These are phyloP conservation scores for Solanum stenotomum DNA, from an alignment of 257 asterid genomes.

Conservation along the genomic window DNA sequence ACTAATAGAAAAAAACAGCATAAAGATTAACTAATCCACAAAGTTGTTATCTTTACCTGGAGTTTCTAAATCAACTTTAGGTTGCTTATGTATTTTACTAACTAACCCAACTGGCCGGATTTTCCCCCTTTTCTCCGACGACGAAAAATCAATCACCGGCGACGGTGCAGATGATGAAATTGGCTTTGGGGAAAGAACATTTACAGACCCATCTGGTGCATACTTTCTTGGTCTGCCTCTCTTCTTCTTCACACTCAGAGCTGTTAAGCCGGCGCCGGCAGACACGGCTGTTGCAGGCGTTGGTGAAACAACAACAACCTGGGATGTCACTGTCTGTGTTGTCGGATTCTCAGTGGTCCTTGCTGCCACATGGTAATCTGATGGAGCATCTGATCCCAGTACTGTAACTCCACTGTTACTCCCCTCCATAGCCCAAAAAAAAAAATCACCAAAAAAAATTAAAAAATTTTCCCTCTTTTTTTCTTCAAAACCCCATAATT, in stretches of 20 bases:
- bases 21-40: not conserved
- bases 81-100: conserved; percentile 32
- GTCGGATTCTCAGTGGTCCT: conserved; percentile 45
- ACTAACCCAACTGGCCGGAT: conserved; percentile 43
- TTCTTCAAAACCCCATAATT: conserved; percentile 28
- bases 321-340: conserved; percentile 21
- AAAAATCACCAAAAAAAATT: not conserved
- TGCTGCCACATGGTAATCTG: conserved; percentile 79
- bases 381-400: conserved; percentile 94
- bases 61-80: conserved; percentile 38
- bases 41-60: conserved; percentile 23
- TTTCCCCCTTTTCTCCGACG: conserved; percentile 55
- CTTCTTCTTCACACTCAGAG: conserved; percentile 53
- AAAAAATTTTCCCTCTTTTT: not conserved
- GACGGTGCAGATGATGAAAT: conserved; percentile 78
- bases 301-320: conserved; percentile 15
- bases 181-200: conserved; percentile 75
- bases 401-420: conserved; percentile 67
- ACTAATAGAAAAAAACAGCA: not conserved
- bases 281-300: conserved; percentile 19
- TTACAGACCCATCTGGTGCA: conserved; percentile 65
- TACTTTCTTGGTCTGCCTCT: conserved; percentile 94
- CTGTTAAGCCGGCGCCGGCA: not conserved
- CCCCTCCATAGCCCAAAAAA: conserved; percentile 60
- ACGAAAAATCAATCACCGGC: conserved; percentile 78